phyloP scores from a whole-genome alignment of 176 grass and related monocot genomes.

The Avena sativa region DNA sequence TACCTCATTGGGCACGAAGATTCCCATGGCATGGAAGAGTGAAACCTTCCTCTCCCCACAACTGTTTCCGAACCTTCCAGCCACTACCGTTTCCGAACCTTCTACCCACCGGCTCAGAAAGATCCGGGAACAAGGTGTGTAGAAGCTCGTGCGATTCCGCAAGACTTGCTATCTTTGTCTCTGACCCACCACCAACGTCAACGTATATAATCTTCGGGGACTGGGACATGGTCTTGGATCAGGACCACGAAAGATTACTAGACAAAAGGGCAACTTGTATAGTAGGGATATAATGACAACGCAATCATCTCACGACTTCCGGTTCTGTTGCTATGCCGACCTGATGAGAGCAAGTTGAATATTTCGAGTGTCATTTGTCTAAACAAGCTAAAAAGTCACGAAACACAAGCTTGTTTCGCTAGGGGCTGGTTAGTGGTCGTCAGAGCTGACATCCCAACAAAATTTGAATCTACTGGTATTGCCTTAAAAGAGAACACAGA shows the following conservation, averaged over 20 bases:
- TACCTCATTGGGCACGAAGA: neutral
- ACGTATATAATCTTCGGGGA: neutral
- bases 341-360: neutral
- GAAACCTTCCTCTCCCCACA: neutral
- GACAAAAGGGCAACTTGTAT: too few species aligned
- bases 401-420: neutral
- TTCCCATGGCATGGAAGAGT: neutral
- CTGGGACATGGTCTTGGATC: neutral
- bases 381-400: neutral
- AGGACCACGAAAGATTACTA: too few species aligned
- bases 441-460: neutral
- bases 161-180: neutral
- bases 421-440: neutral
- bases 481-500: too few species aligned
- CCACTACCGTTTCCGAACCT: neutral
- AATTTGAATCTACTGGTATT: too few species aligned
- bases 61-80: too few species aligned
- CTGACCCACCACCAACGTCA: neutral
- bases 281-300: too few species aligned
- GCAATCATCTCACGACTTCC: neutral
- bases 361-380: neutral
- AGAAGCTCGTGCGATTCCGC: neutral
- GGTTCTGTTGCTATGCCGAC: neutral
- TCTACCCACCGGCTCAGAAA: neutral
- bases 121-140: neutral